phyloP scores from a whole-genome alignment of 768 basidiomycete genomes.

The Tricholoma matsutake region DNA sequence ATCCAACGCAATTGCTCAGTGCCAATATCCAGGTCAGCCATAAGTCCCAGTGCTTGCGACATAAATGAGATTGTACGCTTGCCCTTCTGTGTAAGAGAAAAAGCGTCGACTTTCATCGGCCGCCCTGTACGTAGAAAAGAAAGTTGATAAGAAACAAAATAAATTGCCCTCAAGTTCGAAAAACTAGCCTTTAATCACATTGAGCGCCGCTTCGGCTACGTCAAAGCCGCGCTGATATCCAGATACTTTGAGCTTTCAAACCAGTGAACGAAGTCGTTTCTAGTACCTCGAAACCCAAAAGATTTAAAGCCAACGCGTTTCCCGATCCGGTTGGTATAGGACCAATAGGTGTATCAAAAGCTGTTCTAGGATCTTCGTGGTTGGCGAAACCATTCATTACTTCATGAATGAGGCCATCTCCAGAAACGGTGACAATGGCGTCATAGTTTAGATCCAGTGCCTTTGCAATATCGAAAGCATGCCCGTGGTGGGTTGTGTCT shows the following conservation, averaged over 20 bases:
- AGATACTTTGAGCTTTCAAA: neutral
- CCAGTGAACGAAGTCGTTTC: neutral
- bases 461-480: constrained; percentile 66
- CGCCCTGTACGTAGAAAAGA: constrained; percentile 40
- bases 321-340: constrained; percentile 84
- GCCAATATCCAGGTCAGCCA: constrained; percentile 82
- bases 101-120: constrained; percentile 74
- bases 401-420: constrained; percentile 84
- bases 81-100: constrained; percentile 68
- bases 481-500: constrained; percentile 64
- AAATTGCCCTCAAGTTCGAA: neutral
- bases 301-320: constrained; percentile 71
- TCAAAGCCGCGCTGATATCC: constrained; percentile 60
- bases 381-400: constrained; percentile 79
- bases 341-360: constrained; percentile 66
- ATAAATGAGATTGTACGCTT: constrained; percentile 73
- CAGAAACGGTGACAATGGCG: constrained; percentile 72
- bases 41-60: constrained; percentile 78
- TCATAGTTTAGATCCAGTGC: constrained; percentile 59
- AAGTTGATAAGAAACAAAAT: neutral
- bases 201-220: constrained; percentile 68
- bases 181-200: constrained; percentile 70
- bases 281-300: constrained; percentile 62
- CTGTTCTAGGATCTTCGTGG: constrained; percentile 54
- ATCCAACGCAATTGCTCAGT: constrained; percentile 87